Base-by-base conservation (phyloP, 768 basidiomycete genomes). In the Austroboletus eburneus region DNA sequence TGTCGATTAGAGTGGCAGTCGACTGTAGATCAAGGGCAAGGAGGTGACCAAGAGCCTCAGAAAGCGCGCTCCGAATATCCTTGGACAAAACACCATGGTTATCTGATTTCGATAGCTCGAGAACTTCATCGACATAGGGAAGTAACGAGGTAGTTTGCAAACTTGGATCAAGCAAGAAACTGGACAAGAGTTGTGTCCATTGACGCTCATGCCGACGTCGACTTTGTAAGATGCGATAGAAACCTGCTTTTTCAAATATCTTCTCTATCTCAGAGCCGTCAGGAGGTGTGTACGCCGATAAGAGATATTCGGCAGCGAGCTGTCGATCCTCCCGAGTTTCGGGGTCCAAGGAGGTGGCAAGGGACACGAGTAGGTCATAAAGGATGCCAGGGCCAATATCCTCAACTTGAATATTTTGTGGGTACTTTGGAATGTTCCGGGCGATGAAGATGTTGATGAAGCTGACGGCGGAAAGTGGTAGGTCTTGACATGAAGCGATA, bases 381-480 rank as follows among this genome's bases (percentile, higher is more conserved):
- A 93, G 72, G 4, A 78, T 71, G 49, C 77, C 83, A 1, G 85
- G 79, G 0, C 84, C 68, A 34, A 92, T 72, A 40, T 50, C 57
- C 34, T 54, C 39, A 27, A 54, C 42, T 0, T 12, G 51, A 39
- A 92, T 75, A 64, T 84, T 91, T 66, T 96, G 93, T 2, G 87
- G 83, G 68, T 98, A 99, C 69, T 97, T 98, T 0, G 96, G 91
- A 10, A 96, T 81, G 64, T 98, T 99, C 48, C 94, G 85, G 4
- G 96, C 91, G 46, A 98, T 78, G 67, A 99, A 99, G 50, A 99
- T 98, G 60, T 94, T 83, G 41, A 95, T 76, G 64, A 99, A 89
- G 3, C 89, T 92, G 48, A 72, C 69, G 61, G 90, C 91, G 33
- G 75, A 66, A 23, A 78, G 65, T 0, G 79, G 68, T 22, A 92